Percentiles rank a stretch among this genome's conserved stretches.
Evolutionary conservation across 73 alveolate genomes (phyloP).

Genomic region (Halteria grandinella): DNA sequence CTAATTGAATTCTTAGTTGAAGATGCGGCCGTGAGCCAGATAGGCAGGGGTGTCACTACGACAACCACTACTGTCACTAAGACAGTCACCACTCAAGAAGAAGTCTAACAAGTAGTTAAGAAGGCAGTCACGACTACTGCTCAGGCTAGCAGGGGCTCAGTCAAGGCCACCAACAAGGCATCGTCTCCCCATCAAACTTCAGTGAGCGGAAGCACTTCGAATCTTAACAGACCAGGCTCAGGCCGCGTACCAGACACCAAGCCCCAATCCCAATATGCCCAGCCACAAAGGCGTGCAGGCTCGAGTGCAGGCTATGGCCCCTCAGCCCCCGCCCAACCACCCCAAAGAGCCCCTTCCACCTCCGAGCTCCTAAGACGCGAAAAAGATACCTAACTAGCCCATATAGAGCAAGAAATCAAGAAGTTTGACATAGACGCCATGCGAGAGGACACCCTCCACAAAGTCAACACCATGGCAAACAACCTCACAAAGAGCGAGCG

Average conservation of each 20-base stretch:
- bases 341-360: no score
- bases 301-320: no score
- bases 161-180: no score
- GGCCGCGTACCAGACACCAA: background rate
- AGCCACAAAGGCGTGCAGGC: no score
- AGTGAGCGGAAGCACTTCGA: no score
- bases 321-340: no score
- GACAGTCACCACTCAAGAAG: background rate
- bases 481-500: slow-evolving; percentile 12
- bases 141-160: background rate
- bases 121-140: no score
- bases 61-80: background rate
- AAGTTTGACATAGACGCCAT: slow-evolving; percentile 18
- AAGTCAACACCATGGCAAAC: background rate
- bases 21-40: background rate
- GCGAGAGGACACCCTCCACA: background rate
- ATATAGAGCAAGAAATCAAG: background rate
- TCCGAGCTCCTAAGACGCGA: slow-evolving; percentile 3
- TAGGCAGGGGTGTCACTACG: background rate
- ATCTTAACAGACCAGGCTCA: slow-evolving; percentile 15
- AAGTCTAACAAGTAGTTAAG: no score
- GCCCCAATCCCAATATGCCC: background rate
- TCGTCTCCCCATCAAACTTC: no score
- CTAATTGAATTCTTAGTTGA: slow-evolving; percentile 7
- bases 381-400: slow-evolving; percentile 1